A percentile compares a stretch with the other conserved stretches of the same genome.
phyloP scores from a whole-genome alignment of 169 alveolate genomes.

The Cryptosporidium ryanae region DNA sequence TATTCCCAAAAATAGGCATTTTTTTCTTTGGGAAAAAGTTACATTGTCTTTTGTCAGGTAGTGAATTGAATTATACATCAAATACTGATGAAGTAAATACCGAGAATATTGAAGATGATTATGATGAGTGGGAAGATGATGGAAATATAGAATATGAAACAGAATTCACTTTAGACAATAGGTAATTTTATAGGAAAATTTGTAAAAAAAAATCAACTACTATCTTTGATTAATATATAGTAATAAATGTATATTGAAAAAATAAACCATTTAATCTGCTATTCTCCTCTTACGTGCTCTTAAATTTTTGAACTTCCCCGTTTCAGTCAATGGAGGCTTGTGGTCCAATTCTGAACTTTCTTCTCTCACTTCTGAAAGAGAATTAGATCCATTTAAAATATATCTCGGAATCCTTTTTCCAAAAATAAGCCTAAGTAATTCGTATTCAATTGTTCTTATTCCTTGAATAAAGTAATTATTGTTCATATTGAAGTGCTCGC shows the following conservation, averaged over 20 bases:
- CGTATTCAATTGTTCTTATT: conserved; percentile 36
- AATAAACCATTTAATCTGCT: no score
- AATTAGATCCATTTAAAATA: conserved; percentile 4
- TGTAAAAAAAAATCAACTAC: background rate
- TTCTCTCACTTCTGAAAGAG: no score
- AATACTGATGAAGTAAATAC: background rate
- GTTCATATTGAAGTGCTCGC: conserved; percentile 76
- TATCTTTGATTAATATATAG: background rate
- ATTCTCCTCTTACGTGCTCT: background rate
- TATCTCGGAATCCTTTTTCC: conserved; percentile 61
- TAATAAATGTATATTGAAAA: no score
- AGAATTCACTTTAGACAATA: conserved; percentile 47
- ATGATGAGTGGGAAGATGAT: conserved; percentile 42
- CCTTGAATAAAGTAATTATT: conserved; percentile 60
- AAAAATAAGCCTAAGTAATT: conserved; percentile 43
- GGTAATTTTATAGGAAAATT: background rate
- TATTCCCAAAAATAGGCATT: conserved; percentile 51
- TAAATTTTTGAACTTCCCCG: background rate
- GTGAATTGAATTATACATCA: background rate
- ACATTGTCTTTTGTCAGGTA: conserved; percentile 46
- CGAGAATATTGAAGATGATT: conserved; percentile 21
- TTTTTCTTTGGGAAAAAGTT: conserved; percentile 46
- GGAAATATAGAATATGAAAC: conserved; percentile 52
- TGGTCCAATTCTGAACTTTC: no score
- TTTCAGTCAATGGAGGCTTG: background rate